These are phyloP conservation scores for Hymenoscyphus repandus DNA, from an alignment of 2,329 filamentous ascomycete genomes.

Conservation along the genomic window DNA sequence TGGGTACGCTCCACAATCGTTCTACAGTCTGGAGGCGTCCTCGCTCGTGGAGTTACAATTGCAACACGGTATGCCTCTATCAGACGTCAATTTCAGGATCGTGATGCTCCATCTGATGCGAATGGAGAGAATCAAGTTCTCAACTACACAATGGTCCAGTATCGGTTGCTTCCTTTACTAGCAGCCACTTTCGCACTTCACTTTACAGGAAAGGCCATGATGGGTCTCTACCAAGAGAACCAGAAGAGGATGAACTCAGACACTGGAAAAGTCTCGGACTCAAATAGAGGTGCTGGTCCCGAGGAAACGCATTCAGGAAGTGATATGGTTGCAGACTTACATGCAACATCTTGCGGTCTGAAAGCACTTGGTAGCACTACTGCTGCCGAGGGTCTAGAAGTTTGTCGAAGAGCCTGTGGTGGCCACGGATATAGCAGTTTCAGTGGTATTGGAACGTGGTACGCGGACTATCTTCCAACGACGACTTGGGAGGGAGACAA, in stretches of 20 bases:
- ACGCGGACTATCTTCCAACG: conserved; percentile 69
- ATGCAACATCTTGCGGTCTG: conserved; percentile 70
- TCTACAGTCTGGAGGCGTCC: conserved; percentile 63
- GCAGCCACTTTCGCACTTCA: conserved; percentile 73
- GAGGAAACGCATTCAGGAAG: conserved; percentile 63
- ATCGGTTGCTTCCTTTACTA: conserved; percentile 65
- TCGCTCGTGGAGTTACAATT: conserved; percentile 73
- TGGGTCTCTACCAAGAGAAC: conserved; percentile 66
- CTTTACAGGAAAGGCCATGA: conserved; percentile 74
- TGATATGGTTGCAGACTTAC: conserved; percentile 66
- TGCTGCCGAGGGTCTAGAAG: conserved; percentile 69
- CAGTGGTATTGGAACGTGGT: conserved; percentile 70
- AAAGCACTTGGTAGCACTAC: conserved; percentile 69
- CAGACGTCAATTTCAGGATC: conserved; percentile 72
- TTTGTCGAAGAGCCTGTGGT: conserved; percentile 70
- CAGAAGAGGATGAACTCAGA: conserved; percentile 57
- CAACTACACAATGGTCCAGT: conserved; percentile 78
- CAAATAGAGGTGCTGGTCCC: conserved; percentile 55
- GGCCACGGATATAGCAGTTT: conserved; percentile 73
- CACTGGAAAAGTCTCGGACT: conserved; percentile 34
- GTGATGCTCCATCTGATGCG: conserved; percentile 54
- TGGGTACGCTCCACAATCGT: conserved; percentile 72
- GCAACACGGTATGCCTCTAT: conserved; percentile 70
- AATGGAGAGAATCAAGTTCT: conserved; percentile 67
- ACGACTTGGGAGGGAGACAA: conserved; percentile 60